phyloP scores from a whole-genome alignment of 352 stramenopile genomes.

The Phytophthora pistaciae region DNA sequence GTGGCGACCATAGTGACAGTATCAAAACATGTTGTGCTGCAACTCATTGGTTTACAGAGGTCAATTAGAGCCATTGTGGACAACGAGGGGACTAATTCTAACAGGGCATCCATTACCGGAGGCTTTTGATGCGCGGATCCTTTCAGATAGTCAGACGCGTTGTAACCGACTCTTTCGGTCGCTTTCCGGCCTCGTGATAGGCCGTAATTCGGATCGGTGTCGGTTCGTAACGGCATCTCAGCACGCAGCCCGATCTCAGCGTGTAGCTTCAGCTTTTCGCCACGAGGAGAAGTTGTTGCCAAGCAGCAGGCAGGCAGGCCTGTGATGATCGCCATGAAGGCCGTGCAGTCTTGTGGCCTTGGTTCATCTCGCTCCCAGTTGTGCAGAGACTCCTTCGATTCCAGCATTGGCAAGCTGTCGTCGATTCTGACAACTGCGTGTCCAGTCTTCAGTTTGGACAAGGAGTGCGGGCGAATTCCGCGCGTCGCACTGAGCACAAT shows the following conservation, averaged over 20 bases:
- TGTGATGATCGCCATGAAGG: not conserved
- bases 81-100: not conserved
- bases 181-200: constrained; percentile 12
- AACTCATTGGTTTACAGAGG: not conserved
- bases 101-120: not conserved
- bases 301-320: not conserved
- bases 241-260: not conserved
- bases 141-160: constrained; percentile 33
- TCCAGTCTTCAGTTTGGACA: not conserved
- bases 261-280: constrained; percentile 3
- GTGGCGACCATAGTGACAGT: not conserved
- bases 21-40: not conserved
- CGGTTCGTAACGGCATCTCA: constrained; percentile 10
- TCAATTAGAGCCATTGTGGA: not conserved
- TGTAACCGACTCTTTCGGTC: constrained; percentile 21
- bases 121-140: constrained; percentile 24
- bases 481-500: not conserved
- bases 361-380: not conserved
- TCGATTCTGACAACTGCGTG: not conserved
- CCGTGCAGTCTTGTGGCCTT: not conserved
- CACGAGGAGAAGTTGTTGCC: constrained; percentile 2
- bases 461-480: not conserved
- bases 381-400: not conserved
- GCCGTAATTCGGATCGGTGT: constrained; percentile 1
- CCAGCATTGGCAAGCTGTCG: not conserved